phyloP scores from a whole-genome alignment of 345 rosid genomes.

The Ceriops tagal region DNA sequence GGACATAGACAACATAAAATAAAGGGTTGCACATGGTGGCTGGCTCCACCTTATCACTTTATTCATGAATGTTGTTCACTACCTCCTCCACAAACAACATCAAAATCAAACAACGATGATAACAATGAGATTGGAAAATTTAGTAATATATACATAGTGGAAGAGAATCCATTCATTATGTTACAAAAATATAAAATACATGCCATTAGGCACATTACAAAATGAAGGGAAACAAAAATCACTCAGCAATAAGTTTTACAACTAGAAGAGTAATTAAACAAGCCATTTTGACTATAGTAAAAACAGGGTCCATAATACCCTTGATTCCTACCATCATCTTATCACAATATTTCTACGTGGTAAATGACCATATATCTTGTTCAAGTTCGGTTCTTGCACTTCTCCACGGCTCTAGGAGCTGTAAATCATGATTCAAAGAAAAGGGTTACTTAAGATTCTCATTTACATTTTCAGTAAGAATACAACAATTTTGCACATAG shows the following conservation, averaged over 20 bases:
- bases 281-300: conserved; percentile 13
- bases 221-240: conserved; percentile 8
- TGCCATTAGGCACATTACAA: conserved; percentile 4
- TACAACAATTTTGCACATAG: neutral
- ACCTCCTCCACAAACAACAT: neutral
- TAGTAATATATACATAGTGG: neutral
- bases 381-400: conserved; percentile 75
- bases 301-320: too few relatives aligned
- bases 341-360: conserved; percentile 5
- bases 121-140: neutral
- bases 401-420: conserved; percentile 78
- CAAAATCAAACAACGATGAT: too few relatives aligned
- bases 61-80: neutral
- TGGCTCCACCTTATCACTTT: neutral
- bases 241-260: neutral
- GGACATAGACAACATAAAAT: neutral
- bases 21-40: neutral
- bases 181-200: neutral
- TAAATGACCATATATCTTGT: neutral
- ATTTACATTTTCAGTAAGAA: neutral
- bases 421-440: conserved; percentile 9
- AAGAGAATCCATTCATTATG: neutral
- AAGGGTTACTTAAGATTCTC: neutral
- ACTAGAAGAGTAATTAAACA: conserved; percentile 14
- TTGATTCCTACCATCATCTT: conserved; percentile 8